Evolutionary conservation across 352 stramenopile genomes (phyloP), one percentile per base, ranked within the genome.

Genomic region (Phytopythium oedochilum): DNA sequence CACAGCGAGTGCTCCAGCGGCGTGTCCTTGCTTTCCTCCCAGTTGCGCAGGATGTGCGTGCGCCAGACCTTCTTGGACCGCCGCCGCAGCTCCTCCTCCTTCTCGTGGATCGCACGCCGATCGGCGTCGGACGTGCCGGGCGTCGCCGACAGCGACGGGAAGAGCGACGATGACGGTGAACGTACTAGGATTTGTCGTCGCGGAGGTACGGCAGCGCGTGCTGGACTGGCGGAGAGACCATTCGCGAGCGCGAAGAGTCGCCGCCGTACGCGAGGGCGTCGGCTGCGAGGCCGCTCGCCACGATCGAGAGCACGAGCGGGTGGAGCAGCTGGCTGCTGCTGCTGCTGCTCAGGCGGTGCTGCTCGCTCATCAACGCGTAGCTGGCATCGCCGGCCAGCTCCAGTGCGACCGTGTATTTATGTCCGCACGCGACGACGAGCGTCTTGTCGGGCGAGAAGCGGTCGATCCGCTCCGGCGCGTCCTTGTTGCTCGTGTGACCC

Each of bases 11-110:
- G 82, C 12, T 82, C 81, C 28, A 94, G 49, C 12, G 80, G 72
- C 9, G 80, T 89, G 48, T 91, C 74, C 51, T 80, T 83, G 48
- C 73, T 86, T 44, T 85, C 71, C 53, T 92, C 78, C 84, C 84
- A 94, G 49, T 92, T 68, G 9, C 75, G 70, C 17, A 94, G 57
- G 31, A 94, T 88, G 25, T 78, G 70, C 12, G 81, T 92, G 36
- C 78, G 70, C 84, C 84, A 94, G 5, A 94, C 56, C 52, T 90
- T 92, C 61, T 92, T 94, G 3, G 78, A 73, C n/a, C 81, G 81
- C 11, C 81, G n/a, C n/a, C n/a, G 81, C 17, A 94, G 59, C 48
- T 90, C 83, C 62, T 92, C 81, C 51, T 94, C 83, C 29, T 84
- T 88, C 48, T 87, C 78, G 26, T 86, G 81, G n/a, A 89, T 88